Conservation (phyloP, 2,329 filamentous ascomycete genomes). For the Lachnellula hyalina region DNA sequence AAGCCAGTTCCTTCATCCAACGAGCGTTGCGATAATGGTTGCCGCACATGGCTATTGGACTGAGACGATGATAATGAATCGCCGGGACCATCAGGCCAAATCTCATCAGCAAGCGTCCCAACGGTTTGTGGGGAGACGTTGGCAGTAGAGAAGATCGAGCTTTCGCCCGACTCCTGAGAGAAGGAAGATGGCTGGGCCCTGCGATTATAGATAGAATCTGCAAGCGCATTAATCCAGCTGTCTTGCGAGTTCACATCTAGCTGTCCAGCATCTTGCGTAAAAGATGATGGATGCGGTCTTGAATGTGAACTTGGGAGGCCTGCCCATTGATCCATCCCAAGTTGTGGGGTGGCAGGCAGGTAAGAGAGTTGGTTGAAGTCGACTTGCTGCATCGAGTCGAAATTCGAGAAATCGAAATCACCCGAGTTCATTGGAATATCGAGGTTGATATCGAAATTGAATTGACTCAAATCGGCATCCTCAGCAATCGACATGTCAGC, state of each 20-base stretch:
- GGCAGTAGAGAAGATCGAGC: not conserved
- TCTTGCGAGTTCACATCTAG: no score
- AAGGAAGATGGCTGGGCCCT: no score
- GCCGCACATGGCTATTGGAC: not conserved
- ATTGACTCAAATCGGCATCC: constrained; percentile 19
- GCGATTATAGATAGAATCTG: no score
- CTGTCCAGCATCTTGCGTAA: not conserved
- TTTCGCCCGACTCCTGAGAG: not conserved
- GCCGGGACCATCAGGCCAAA: not conserved
- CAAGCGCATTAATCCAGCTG: no score
- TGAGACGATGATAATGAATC: not conserved
- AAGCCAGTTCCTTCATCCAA: not conserved
- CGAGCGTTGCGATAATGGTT: not conserved
- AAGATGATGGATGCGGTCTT: not conserved
- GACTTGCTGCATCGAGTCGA: not conserved
- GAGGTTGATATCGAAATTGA: constrained; percentile 23
- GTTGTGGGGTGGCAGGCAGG: not conserved
- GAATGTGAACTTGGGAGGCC: not conserved
- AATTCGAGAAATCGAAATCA: not conserved
- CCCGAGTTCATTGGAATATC: not conserved
- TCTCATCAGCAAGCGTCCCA: not conserved
- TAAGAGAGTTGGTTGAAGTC: not conserved
- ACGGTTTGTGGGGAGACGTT: not conserved
- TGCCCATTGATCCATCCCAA: not conserved
- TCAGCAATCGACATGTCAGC: constrained; percentile 14